A percentile compares a stretch with the other conserved stretches of the same genome.
Conservation (phyloP, 495 filamentous ascomycete species). For the Trichoderma erinaceum region DNA sequence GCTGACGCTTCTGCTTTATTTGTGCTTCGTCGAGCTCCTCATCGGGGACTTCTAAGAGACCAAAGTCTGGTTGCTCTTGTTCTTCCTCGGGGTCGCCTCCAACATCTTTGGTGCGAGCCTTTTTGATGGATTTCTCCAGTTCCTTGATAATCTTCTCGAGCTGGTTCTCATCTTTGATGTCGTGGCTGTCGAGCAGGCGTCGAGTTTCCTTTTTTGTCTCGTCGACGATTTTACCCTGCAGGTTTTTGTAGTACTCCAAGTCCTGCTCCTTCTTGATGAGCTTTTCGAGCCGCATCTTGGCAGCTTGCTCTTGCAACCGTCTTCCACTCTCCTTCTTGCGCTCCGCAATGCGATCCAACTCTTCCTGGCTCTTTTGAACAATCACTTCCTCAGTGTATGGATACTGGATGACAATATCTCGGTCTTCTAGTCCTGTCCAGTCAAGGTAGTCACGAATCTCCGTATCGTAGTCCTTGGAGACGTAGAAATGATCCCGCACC, state of each 20-base stretch:
- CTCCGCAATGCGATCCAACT: conserved; percentile 80
- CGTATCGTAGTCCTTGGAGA: conserved; percentile 72
- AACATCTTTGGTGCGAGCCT: conserved; percentile 85
- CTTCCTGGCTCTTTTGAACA: conserved; percentile 85
- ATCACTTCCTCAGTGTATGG: conserved; percentile 88
- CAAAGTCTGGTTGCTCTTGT: conserved; percentile 73
- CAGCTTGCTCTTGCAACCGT: conserved; percentile 88
- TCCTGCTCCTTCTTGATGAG: conserved; percentile 93
- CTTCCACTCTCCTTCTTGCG: conserved; percentile 88
- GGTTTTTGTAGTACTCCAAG: conserved; percentile 82
- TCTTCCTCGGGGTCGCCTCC: conserved; percentile 74
- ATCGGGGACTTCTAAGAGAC: conserved; percentile 81
- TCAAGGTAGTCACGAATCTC: conserved; percentile 73
- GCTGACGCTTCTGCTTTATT: conserved; percentile 83
- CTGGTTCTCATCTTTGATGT: conserved; percentile 80
- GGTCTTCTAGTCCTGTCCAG: conserved; percentile 80
- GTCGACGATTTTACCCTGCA: conserved; percentile 58
- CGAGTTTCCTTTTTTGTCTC: conserved; percentile 84
- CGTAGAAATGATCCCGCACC: conserved; percentile 83
- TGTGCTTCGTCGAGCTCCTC: conserved; percentile 88
- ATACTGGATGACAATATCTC: conserved; percentile 83
- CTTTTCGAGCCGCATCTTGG: conserved; percentile 92
- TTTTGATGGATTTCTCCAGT: conserved; percentile 79
- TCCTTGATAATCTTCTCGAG: conserved; percentile 78
- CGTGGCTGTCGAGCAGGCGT: conserved; percentile 78